Conservation (phyloP, 2,329 filamentous ascomycete species). For the Polychaeton citri region DNA sequence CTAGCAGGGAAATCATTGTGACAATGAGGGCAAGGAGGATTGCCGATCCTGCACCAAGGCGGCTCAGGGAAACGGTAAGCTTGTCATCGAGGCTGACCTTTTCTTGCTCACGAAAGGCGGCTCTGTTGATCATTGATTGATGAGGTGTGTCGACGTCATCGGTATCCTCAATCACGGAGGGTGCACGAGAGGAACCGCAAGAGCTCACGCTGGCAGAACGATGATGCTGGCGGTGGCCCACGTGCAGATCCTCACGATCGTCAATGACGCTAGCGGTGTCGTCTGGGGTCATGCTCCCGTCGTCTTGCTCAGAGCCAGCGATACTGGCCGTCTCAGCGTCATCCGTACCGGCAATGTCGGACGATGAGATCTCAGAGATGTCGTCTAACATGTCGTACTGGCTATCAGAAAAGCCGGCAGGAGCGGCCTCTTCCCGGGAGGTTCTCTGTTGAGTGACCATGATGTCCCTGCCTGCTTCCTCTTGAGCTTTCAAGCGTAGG, state of each 20-base stretch:
- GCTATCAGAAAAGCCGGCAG: constrained; percentile 10
- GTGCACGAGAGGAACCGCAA: not conserved
- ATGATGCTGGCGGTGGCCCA: not conserved
- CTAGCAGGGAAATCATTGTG: not conserved
- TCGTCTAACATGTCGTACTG: constrained; percentile 22
- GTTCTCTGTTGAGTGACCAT: constrained; percentile 6
- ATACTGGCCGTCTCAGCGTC: constrained; percentile 20
- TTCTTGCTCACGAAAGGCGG: not conserved
- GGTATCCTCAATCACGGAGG: constrained; percentile 2
- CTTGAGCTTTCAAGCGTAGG: not conserved
- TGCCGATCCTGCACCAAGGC: not conserved
- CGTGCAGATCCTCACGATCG: not conserved
- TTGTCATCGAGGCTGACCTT: too few species aligned
- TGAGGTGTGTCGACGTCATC: constrained; percentile 20
- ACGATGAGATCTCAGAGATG: constrained; percentile 15
- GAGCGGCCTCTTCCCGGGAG: constrained; percentile 1
- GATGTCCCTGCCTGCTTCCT: not conserved
- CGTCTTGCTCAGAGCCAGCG: constrained; percentile 10
- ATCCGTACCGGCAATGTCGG: constrained; percentile 6
- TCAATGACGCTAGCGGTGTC: constrained; percentile 5
- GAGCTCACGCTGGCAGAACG: not conserved
- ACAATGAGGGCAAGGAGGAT: not conserved
- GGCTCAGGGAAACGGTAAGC: not conserved
- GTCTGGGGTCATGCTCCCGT: constrained; percentile 9
- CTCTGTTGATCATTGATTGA: constrained; percentile 12